phyloP scores from a whole-genome alignment of 805 yeast genomes.

The Starmerella vitae region DNA sequence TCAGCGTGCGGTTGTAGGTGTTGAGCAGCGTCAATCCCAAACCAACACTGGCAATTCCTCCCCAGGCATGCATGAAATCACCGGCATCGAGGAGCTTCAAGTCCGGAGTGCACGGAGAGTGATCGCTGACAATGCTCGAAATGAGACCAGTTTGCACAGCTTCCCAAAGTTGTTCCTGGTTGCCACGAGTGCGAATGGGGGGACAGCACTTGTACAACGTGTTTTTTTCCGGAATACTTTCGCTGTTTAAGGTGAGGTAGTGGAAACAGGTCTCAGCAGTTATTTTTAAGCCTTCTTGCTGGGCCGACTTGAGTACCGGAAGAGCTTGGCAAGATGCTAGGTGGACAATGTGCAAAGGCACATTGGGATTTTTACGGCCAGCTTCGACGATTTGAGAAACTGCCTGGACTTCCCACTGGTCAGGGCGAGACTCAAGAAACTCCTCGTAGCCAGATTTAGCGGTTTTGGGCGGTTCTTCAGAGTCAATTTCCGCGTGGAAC shows the following conservation, averaged over 20 bases:
- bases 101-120: slow-evolving; percentile 91
- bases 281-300: slow-evolving; percentile 31
- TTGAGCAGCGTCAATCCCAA: slow-evolving; percentile 69
- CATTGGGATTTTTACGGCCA: slow-evolving; percentile 32
- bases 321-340: slow-evolving; percentile 73
- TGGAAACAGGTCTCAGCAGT: slow-evolving; percentile 93
- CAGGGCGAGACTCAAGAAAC: slow-evolving; percentile 81
- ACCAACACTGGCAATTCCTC: slow-evolving; percentile 89
- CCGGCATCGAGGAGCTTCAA: slow-evolving; percentile 70
- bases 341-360: slow-evolving; percentile 71
- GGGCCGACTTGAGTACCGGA: slow-evolving; percentile 57
- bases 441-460: slow-evolving; percentile 36
- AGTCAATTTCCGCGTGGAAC: slow-evolving; percentile 89
- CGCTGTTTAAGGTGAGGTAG: slow-evolving; percentile 64
- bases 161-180: slow-evolving; percentile 61
- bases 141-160: slow-evolving; percentile 55
- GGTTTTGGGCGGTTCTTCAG: not conserved
- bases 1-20: slow-evolving; percentile 45
- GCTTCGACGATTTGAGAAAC: slow-evolving; percentile 55
- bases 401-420: slow-evolving; percentile 73
- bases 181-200: slow-evolving; percentile 67
- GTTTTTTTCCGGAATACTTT: slow-evolving; percentile 56
- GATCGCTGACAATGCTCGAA: slow-evolving; percentile 83
- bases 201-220: slow-evolving; percentile 94
- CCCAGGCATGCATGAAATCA: slow-evolving; percentile 90